Conservation (phyloP, 768 basidiomycete genomes). For the Boletus rufocinnamomeus region DNA sequence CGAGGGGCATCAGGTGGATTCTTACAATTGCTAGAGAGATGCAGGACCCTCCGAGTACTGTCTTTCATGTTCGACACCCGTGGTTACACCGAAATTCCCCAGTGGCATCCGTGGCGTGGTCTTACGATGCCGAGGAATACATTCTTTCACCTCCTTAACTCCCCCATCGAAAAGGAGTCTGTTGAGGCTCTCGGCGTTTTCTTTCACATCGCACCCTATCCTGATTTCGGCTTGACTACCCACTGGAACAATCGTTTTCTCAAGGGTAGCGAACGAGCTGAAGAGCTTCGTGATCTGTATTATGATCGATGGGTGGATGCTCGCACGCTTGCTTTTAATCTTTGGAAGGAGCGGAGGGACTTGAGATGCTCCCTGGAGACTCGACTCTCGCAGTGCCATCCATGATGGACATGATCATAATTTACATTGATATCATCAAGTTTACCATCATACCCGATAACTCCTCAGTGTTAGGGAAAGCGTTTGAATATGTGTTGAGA, state of each 20-base stretch:
- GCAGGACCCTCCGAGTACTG: slow-evolving; percentile 11
- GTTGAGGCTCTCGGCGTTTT: slow-evolving; percentile 14
- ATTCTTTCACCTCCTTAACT: not conserved
- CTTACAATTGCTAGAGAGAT: slow-evolving; percentile 14
- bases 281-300: not conserved
- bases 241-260: not conserved
- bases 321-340: not conserved
- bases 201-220: slow-evolving; percentile 10
- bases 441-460: too few relatives aligned
- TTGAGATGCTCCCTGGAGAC: slow-evolving; percentile 8
- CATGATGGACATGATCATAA: not conserved
- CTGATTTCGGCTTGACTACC: not conserved
- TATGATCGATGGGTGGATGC: slow-evolving; percentile 4
- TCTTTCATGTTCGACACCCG: slow-evolving; percentile 6
- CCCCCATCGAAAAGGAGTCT: slow-evolving; percentile 3
- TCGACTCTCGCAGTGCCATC: not conserved
- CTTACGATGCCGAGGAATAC: not conserved
- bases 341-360: not conserved
- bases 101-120: slow-evolving; percentile 13
- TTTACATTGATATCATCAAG: too few relatives aligned
- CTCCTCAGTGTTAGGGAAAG: too few relatives aligned
- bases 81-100: slow-evolving; percentile 4
- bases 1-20: slow-evolving; percentile 12
- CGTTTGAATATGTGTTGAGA: too few relatives aligned
- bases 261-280: not conserved